Base-by-base conservation (phyloP, 441 rosid genomes). In the Theobroma grandiflorum region DNA sequence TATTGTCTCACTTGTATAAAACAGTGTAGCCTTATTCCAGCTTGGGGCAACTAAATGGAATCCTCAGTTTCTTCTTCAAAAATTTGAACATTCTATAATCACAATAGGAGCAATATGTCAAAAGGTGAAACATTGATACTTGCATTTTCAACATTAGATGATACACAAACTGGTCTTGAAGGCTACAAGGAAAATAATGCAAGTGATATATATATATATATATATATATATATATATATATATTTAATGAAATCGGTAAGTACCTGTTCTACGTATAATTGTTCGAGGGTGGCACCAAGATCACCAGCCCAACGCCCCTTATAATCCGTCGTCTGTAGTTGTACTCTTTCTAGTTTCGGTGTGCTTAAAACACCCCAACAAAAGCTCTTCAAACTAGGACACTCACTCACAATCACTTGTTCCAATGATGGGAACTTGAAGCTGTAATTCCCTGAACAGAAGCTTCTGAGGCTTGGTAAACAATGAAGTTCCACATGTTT, bases 391-490 rank as follows among this genome's bases (percentile, higher is more conserved):
- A 79, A 33, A 4, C 3, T 49, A 4, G 72, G 73, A 61, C 82
- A 79, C 26, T 26, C 4, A 6, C n/a, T 52, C 58, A 79, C 43
- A 37, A 2, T 16, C 18, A 79, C 67, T 15, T 15, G 8, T 40
- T 52, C 45, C 26, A 79, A 31, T 38, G 52, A 73, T 37, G 82
- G 76, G 66, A 79, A 63, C 22, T 52, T 52, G 12, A 79, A 42
- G 26, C 0, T 4, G 47, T 1, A 14, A 50, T 47, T 37, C 16
- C 72, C 81, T 6, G 38, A 20, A 68, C 52, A 47, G 52, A 79
- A 79, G 12, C 42, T 52, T 45, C 16, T n/a, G 35, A 79, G 52
- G 4, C 20, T 72, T 26, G 18, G 55, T 38, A 79, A 52, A 18
- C 4, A 1, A 6, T 38, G 15, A 37, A 72, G 77, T 47, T 10